Evolutionary conservation across 2,329 filamentous ascomycete genomes (phyloP), one percentile per base, ranked within the genome.

Genomic region (Cladorrhinum sp.): DNA sequence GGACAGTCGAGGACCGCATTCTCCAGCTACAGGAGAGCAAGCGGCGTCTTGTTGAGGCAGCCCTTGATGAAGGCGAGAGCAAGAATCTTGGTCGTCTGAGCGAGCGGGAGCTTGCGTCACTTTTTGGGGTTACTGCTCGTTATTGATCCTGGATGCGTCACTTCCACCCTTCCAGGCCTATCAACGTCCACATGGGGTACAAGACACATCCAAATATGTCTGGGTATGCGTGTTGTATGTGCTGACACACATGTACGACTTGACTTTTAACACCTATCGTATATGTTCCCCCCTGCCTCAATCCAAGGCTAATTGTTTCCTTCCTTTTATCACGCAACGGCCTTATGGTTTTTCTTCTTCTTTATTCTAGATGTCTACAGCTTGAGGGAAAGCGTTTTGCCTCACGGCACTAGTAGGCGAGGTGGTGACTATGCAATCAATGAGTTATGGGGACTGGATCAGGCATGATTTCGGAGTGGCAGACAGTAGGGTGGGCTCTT

Each of bases 1-100:
- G 85, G 5, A 96, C 93, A 0, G 90, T 97, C 1, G 93, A 97
- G 73, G 92, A 96, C 70, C 85, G 92, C 7, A 96, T 97, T 64
- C 78, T 93, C 29, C 81, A 80, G 23, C 77, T 96, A 16, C 92
- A 96, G 71, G 84, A 93, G 55, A 81, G 85, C 72, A 97, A 96
- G 78, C 84, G 89, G 22, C 80, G 84, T 49, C 78, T 96, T 38
- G 91, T 96, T 38, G 87, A 91, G 62, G 82, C 85, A 9, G 93
- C 92, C 1, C 81, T 97, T 22, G 90, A 95, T 68, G 91, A 96
- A 74, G 83, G 84, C 24, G 88, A 86, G 41, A 83, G 83, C 32
- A 83, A 84, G 69, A 84, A 80, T 61, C 79, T 96, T 55, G 85
- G 85, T 7, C 81, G 90, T 45, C 79, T 96, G 12, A 84, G 81